phyloP scores from a whole-genome alignment of 768 basidiomycete genomes.

The Boletus huronensis region DNA sequence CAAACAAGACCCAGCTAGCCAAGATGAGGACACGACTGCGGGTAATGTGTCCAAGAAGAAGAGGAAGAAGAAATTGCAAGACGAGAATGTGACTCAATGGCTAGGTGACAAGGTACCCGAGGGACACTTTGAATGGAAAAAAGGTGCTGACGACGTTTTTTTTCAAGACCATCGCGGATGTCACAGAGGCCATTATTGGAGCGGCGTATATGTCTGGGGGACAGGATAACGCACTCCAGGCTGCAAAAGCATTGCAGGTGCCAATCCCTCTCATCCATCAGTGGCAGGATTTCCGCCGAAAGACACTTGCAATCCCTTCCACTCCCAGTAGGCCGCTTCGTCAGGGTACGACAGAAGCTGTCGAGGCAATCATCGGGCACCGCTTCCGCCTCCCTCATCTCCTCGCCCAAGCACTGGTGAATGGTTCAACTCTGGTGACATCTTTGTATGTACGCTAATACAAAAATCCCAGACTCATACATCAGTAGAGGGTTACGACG shows the following conservation, averaged over 20 bases:
- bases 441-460: conserved; percentile 6
- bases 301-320: conserved; percentile 43
- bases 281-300: conserved; percentile 68
- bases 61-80: conserved; percentile 40
- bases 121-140: not conserved
- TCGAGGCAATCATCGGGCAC: conserved; percentile 64
- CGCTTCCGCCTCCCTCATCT: conserved; percentile 60
- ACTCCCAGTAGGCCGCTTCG: conserved; percentile 43
- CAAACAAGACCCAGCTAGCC: conserved; percentile 12
- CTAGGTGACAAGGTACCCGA: conserved; percentile 71
- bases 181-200: conserved; percentile 80
- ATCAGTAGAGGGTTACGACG: conserved; percentile 53
- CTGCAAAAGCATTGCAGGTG: conserved; percentile 61
- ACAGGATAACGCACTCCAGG: conserved; percentile 58
- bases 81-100: conserved; percentile 48
- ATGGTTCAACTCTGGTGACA: conserved; percentile 14
- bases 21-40: conserved; percentile 8
- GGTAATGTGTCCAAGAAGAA: conserved; percentile 32
- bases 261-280: conserved; percentile 59
- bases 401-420: conserved; percentile 70
- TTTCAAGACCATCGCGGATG: conserved; percentile 73
- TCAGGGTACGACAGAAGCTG: conserved; percentile 46
- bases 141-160: conserved; percentile 12
- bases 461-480: conserved; percentile 57
- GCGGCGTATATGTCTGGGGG: conserved; percentile 79